These are phyloP conservation scores for Botrytis aclada DNA, from an alignment of 2,329 filamentous ascomycete genomes.

Conservation along the genomic window DNA sequence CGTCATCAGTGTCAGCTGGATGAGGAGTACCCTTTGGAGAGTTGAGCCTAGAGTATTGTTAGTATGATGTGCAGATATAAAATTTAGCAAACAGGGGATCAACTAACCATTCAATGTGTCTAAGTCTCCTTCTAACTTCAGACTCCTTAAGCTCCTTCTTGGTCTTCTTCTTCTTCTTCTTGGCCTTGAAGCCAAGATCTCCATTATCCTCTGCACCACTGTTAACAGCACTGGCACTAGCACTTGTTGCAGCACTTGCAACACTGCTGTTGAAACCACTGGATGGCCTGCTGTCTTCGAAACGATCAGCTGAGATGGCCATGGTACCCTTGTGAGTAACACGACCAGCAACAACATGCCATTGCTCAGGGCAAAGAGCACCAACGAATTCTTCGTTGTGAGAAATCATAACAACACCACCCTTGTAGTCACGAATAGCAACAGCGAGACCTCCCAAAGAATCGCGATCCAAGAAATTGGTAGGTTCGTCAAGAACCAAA, in stretches of 20 bases:
- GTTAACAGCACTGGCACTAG: slow-evolving; percentile 65
- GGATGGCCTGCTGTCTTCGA: slow-evolving; percentile 76
- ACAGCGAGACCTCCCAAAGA: slow-evolving; percentile 95
- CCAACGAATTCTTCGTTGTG: slow-evolving; percentile 99
- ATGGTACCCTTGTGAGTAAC: slow-evolving; percentile 80
- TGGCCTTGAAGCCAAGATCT: slow-evolving; percentile 81
- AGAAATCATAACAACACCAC: slow-evolving; percentile 98
- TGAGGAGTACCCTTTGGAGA: slow-evolving; percentile 39
- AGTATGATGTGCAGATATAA: slow-evolving; percentile 40
- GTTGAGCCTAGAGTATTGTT: slow-evolving; percentile 32
- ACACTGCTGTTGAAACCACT: slow-evolving; percentile 58
- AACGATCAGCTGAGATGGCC: slow-evolving; percentile 73
- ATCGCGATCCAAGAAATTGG: slow-evolving; percentile 98
- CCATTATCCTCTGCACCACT: slow-evolving; percentile 80
- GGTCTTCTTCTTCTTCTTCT: slow-evolving; percentile 99
- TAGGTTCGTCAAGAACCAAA: slow-evolving; percentile 95
- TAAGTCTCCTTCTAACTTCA: slow-evolving; percentile 79
- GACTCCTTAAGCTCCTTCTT: slow-evolving; percentile 94
- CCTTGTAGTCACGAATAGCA: slow-evolving; percentile 96
- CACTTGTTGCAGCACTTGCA: slow-evolving; percentile 51
- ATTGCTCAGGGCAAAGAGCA: slow-evolving; percentile 91
- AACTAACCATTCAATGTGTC: slow-evolving; percentile 70
- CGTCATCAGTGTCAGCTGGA: slow-evolving; percentile 36
- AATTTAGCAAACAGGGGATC: slow-evolving; percentile 50
- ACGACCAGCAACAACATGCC: slow-evolving; percentile 86